Percentiles rank a stretch among this genome's conserved stretches.
Evolutionary conservation across 352 stramenopile genomes (phyloP).

Genomic region (Globisporangium recalcitrans): DNA sequence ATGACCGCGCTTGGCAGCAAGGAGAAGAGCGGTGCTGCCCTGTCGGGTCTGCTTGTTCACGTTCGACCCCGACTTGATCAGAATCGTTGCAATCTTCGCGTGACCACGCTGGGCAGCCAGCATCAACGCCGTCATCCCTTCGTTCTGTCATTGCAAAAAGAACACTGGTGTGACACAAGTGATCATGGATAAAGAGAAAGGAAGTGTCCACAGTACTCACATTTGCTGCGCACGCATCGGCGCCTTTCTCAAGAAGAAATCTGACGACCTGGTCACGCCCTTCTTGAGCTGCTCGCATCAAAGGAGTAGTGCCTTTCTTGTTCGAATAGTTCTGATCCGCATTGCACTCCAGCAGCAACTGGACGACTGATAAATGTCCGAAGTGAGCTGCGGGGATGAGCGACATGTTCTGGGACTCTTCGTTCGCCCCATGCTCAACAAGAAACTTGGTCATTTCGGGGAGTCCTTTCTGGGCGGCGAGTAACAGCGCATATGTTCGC

Average conservation of each 20-base stretch:
- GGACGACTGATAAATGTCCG: constrained; percentile 67
- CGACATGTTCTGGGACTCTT: constrained; percentile 83
- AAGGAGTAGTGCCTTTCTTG: constrained; percentile 81
- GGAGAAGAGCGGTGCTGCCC: constrained; percentile 77
- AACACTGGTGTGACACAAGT: neutral
- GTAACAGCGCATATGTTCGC: constrained; percentile 66
- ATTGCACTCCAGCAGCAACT: constrained; percentile 60
- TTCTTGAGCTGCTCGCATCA: constrained; percentile 86
- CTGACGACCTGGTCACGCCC: constrained; percentile 70
- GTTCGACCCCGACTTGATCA: constrained; percentile 80
- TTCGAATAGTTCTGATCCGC: constrained; percentile 83
- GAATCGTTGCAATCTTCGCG: constrained; percentile 69
- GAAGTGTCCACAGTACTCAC: constrained; percentile 17
- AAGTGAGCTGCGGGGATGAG: constrained; percentile 84
- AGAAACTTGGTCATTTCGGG: constrained; percentile 67
- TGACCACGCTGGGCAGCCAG: constrained; percentile 79
- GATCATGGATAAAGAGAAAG: neutral
- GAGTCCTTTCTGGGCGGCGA: constrained; percentile 81
- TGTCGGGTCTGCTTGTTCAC: constrained; percentile 87
- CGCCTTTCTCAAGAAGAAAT: constrained; percentile 68
- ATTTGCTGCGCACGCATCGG: constrained; percentile 69
- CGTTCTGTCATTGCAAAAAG: constrained; percentile 32
- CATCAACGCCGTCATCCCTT: constrained; percentile 88
- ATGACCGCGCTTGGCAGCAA: constrained; percentile 80
- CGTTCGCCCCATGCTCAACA: constrained; percentile 55